Evolutionary conservation across 176 grass and related monocot species (phyloP), one percentile per base, ranked within the genome.

Genomic region (Hsuehochloa calcarea): DNA sequence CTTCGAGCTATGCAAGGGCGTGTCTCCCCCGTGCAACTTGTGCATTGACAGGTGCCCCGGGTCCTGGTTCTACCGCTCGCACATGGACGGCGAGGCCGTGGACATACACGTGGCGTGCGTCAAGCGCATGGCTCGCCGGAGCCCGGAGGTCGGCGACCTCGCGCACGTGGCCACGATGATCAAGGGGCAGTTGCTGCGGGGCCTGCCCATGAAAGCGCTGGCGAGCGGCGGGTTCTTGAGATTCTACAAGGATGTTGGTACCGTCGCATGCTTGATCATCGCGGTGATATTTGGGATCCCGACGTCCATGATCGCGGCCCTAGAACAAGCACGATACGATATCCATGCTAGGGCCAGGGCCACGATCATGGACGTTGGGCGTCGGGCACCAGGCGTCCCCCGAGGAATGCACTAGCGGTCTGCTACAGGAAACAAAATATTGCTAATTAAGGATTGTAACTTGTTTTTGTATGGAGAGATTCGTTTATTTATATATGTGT

Each of bases 71-170:
- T 85, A 85, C 39, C 65, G 84, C 8, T 47, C 51, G 26, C 0
- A 1, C 52, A 22, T 12, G 38, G 59, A 52, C 22, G 83, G 84
- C 40, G 41, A 70, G 52, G 52, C 12, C 20, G 5, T 70, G 5
- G 45, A 86, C 65, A 20, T 79, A 9, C 75, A 86, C 41, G 75
- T 86, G 25, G 84, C 84, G 52, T 85, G 72, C 82, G 38, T 68
- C 56, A 84, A 75, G 31, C 31, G n/a, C 41, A 73, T 2, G 29
- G 12, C 5, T 16, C 3, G 29, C 0, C 23, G 72, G 31, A 34
- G 31, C 31, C 31, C 3, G 72, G 61, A 41, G 58, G 26, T 2
- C 46, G 52, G 34, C 31, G 31, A 34, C 31, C 66, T 84, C 15
- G 22, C 66, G 25, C 31, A 0, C 31, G 31, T 34, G 13, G 14